phyloP scores from a whole-genome alignment of 306 rosid genomes.

The Lotus japonicus region DNA sequence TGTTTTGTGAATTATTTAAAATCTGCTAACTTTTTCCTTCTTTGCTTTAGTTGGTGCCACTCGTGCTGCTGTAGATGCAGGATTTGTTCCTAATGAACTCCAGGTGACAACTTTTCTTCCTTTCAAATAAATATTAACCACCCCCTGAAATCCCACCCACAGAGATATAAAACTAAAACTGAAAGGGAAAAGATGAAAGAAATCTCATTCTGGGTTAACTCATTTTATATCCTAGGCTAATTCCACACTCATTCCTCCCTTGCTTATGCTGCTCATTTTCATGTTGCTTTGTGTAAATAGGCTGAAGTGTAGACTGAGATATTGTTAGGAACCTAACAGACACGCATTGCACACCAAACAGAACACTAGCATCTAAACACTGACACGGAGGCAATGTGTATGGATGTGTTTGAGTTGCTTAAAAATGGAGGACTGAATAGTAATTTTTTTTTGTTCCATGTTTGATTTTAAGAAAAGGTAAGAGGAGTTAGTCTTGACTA shows the following conservation, averaged over 20 bases:
- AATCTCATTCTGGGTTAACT: slow-evolving; percentile 2
- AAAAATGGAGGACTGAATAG: no score
- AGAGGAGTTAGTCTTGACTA: no score
- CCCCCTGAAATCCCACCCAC: neutral
- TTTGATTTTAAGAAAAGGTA: no score
- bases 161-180: neutral
- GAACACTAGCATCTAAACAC: no score
- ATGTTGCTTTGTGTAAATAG: neutral
- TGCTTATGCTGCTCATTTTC: neutral
- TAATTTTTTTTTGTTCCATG: no score
- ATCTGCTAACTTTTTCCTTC: slow-evolving; percentile 24
- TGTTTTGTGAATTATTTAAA: slow-evolving; percentile 11
- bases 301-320: no score
- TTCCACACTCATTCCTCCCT: neutral
- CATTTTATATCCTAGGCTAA: slow-evolving; percentile 5
- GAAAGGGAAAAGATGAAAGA: neutral
- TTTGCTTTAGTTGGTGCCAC: slow-evolving; percentile 78
- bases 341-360: no score
- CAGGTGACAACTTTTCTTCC: slow-evolving; percentile 53
- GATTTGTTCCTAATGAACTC: slow-evolving; percentile 86
- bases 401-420: no score
- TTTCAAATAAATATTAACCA: neutral
- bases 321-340: no score
- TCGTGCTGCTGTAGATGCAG: slow-evolving; percentile 98
- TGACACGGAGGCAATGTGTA: neutral